Conservation (phyloP, 805 yeast species). For the Starmerella roubikii region DNA sequence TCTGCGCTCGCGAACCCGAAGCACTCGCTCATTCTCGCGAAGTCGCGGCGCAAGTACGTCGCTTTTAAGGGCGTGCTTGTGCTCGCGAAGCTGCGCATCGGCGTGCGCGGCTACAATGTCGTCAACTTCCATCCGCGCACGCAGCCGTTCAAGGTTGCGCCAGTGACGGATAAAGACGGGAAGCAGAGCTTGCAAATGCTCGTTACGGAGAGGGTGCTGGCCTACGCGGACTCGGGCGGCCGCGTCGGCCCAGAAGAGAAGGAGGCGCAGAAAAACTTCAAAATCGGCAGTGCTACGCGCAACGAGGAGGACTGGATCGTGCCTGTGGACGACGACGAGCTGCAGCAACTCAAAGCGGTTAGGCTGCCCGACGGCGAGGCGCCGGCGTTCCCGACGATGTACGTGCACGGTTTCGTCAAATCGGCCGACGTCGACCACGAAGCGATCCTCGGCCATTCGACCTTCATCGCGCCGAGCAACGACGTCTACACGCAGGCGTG, state of each 20-base stretch:
- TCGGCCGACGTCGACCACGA: constrained; percentile 32
- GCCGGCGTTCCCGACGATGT: constrained; percentile 25
- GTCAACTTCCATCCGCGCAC: constrained; percentile 3
- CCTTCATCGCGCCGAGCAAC: constrained; percentile 56
- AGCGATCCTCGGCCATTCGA: constrained; percentile 39
- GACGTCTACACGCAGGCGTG: constrained; percentile 48
- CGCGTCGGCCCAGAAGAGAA: background rate
- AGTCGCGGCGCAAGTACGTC: constrained; percentile 8
- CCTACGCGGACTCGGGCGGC: constrained; percentile 7
- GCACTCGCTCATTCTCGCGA: constrained; percentile 5
- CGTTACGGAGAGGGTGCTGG: constrained; percentile 20
- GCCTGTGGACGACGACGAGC: constrained; percentile 1
- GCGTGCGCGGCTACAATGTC: constrained; percentile 54
- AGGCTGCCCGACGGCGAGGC: background rate
- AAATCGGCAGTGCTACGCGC: background rate
- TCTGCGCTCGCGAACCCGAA: constrained; percentile 1
- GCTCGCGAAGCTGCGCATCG: constrained; percentile 34
- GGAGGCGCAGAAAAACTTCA: background rate
- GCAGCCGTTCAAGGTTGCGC: constrained; percentile 29
- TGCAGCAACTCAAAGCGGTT: background rate
- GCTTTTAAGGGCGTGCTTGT: constrained; percentile 7
- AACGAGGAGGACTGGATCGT: constrained; percentile 7
- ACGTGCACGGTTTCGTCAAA: constrained; percentile 25
- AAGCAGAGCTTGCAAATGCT: constrained; percentile 38
- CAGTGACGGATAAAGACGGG: constrained; percentile 30